Evolutionary conservation across 2,329 filamentous ascomycete species (phyloP).

Genomic region (Ampelomyces quisqualis): DNA sequence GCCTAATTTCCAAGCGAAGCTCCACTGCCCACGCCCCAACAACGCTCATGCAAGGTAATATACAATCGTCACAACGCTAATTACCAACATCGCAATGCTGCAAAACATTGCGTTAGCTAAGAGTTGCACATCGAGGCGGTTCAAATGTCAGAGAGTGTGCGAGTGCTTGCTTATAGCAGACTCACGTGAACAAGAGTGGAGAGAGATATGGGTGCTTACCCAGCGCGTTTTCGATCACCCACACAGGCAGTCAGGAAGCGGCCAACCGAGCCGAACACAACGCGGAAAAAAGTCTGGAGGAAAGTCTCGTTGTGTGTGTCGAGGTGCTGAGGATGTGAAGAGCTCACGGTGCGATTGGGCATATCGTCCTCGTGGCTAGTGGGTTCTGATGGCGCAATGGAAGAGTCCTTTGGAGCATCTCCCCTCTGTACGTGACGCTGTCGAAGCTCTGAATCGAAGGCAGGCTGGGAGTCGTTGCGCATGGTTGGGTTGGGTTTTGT

Average conservation of each 20-base stretch:
- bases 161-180: neutral
- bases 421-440: slow-evolving; percentile 13
- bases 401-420: slow-evolving; percentile 3
- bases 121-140: neutral
- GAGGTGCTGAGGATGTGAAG: neutral
- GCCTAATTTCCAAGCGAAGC: neutral
- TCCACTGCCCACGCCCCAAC: neutral
- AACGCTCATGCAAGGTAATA: slow-evolving; percentile 5
- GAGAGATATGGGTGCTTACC: slow-evolving; percentile 21
- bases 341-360: neutral
- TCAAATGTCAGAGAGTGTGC: neutral
- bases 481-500: neutral
- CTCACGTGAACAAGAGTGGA: slow-evolving; percentile 1
- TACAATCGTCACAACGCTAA: no score
- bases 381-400: neutral
- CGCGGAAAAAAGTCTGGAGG: slow-evolving; percentile 11
- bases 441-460: slow-evolving; percentile 14
- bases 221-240: slow-evolving; percentile 23
- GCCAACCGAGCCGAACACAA: slow-evolving; percentile 13
- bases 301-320: slow-evolving; percentile 7
- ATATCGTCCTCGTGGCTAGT: slow-evolving; percentile 1
- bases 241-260: slow-evolving; percentile 19
- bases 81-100: neutral
- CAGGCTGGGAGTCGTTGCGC: slow-evolving; percentile 3
- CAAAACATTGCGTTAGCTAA: slow-evolving; percentile 2